Percentiles rank a stretch among this genome's conserved stretches.
phyloP scores from a whole-genome alignment of 2,329 filamentous ascomycete genomes.

The Penicillium expansum region DNA sequence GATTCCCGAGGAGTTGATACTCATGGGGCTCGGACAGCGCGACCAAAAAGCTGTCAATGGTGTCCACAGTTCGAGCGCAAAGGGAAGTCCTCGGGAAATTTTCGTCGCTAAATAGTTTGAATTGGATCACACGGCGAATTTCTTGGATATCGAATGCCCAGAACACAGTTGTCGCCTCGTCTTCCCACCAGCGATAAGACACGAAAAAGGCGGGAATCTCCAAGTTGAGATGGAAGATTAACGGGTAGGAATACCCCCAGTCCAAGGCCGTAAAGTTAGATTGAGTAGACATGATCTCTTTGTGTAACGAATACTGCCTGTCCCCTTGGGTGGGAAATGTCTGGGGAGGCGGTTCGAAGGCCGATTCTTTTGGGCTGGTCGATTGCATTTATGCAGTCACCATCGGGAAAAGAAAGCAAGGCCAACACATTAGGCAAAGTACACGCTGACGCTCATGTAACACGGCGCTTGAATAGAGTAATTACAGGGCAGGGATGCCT shows the following conservation, averaged over 20 bases:
- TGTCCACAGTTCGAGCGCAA: constrained; percentile 32
- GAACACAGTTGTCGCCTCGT: constrained; percentile 38
- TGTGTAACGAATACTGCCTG: not conserved
- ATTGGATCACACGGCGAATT: constrained; percentile 39
- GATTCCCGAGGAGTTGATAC: constrained; percentile 23
- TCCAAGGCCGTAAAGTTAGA: constrained; percentile 1
- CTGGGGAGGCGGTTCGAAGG: constrained; percentile 9
- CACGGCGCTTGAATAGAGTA: constrained; percentile 10
- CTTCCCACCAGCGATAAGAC: constrained; percentile 43
- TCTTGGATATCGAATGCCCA: constrained; percentile 40
- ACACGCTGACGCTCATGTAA: constrained; percentile 13
- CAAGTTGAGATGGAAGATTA: constrained; percentile 29
- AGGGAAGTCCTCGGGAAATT: constrained; percentile 37
- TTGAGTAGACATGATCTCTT: constrained; percentile 9
- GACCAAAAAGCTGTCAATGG: constrained; percentile 35
- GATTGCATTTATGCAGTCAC: constrained; percentile 22
- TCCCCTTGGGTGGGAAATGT: not conserved
- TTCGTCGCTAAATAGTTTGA: constrained; percentile 36
- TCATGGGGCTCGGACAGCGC: constrained; percentile 31
- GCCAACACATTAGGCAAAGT: constrained; percentile 15
- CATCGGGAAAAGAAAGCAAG: not conserved
- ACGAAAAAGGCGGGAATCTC: constrained; percentile 36
- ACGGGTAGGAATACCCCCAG: constrained; percentile 27
- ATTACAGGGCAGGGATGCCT: constrained; percentile 6
- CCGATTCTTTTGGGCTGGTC: constrained; percentile 9